Conservation (phyloP, 768 basidiomycete genomes). For the Vararia minispora region DNA sequence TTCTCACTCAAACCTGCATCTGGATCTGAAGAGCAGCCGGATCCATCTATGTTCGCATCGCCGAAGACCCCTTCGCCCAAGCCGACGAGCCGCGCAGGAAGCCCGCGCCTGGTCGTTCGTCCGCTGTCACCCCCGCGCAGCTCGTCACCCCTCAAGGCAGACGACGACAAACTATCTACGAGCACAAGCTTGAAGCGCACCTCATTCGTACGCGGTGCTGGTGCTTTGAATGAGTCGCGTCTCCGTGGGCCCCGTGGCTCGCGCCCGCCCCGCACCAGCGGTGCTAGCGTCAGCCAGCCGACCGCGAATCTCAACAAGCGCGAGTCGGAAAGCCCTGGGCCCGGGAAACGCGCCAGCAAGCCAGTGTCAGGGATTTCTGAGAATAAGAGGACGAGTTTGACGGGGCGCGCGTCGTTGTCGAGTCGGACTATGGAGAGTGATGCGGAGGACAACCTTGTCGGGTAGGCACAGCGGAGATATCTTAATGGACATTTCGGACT, state of each 20-base stretch:
- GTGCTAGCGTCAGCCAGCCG: slow-evolving; percentile 6
- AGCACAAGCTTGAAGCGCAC: too few species aligned
- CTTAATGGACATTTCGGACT: not conserved
- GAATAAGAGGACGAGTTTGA: slow-evolving; percentile 11
- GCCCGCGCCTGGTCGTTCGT: slow-evolving; percentile 19
- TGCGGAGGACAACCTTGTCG: slow-evolving; percentile 64
- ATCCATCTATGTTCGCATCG: slow-evolving; percentile 29
- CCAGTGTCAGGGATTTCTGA: slow-evolving; percentile 10
- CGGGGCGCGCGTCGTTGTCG: slow-evolving; percentile 30
- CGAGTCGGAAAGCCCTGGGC: not conserved
- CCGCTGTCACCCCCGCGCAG: slow-evolving; percentile 10
- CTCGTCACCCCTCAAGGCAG: too few species aligned
- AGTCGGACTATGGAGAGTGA: slow-evolving; percentile 77
- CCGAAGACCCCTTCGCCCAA: slow-evolving; percentile 42
- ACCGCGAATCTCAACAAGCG: slow-evolving; percentile 10
- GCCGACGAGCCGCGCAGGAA: slow-evolving; percentile 24
- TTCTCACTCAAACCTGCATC: too few species aligned
- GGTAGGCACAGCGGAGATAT: not conserved
- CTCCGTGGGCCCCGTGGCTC: slow-evolving; percentile 8
- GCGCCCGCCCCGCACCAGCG: slow-evolving; percentile 9
- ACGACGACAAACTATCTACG: not conserved
- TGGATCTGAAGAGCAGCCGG: too few species aligned
- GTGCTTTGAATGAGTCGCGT: slow-evolving; percentile 7
- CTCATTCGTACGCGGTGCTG: too few species aligned
- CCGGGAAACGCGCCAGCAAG: slow-evolving; percentile 11